These are phyloP conservation scores for Ophiostoma sp. DNA, from an alignment of 2,329 filamentous ascomycete species.

Conservation along the genomic window DNA sequence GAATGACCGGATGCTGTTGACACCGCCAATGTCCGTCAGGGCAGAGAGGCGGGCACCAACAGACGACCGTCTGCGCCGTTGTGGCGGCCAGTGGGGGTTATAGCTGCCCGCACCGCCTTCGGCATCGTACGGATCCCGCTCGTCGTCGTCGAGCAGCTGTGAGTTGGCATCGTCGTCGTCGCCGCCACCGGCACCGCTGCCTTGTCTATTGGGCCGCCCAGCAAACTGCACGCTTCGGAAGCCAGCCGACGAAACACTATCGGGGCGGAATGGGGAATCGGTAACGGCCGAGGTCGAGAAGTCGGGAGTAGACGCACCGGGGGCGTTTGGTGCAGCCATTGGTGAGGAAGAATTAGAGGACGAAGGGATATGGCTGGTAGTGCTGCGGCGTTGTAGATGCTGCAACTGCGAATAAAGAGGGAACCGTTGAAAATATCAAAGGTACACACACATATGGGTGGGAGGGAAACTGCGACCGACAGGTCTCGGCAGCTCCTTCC, in stretches of 20 bases:
- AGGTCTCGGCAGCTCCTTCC: conserved; percentile 2
- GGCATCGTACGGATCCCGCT: background rate
- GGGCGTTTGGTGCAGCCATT: conserved; percentile 8
- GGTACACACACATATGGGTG: no score
- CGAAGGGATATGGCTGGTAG: background rate
- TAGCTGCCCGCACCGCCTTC: conserved; percentile 8
- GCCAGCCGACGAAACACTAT: conserved; percentile 22
- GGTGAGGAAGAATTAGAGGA: background rate
- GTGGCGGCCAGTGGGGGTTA: conserved; percentile 22
- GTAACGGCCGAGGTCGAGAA: conserved; percentile 19
- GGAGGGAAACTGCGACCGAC: background rate
- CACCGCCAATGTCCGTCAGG: conserved; percentile 70
- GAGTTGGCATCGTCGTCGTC: conserved; percentile 16
- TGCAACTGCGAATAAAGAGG: background rate
- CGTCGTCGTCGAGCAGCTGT: conserved; percentile 19
- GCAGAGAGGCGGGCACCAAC: conserved; percentile 42
- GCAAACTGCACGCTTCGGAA: conserved; percentile 26
- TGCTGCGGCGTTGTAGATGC: background rate
- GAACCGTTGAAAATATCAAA: background rate
- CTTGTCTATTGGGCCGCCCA: background rate
- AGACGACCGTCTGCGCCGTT: conserved; percentile 22
- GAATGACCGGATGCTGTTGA: conserved; percentile 93
- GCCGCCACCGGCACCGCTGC: background rate
- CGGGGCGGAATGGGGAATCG: conserved; percentile 19
- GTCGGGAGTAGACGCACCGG: conserved; percentile 4